Evolutionary conservation across 768 basidiomycete genomes (phyloP).

Genomic region (Boletus rubropictus): DNA sequence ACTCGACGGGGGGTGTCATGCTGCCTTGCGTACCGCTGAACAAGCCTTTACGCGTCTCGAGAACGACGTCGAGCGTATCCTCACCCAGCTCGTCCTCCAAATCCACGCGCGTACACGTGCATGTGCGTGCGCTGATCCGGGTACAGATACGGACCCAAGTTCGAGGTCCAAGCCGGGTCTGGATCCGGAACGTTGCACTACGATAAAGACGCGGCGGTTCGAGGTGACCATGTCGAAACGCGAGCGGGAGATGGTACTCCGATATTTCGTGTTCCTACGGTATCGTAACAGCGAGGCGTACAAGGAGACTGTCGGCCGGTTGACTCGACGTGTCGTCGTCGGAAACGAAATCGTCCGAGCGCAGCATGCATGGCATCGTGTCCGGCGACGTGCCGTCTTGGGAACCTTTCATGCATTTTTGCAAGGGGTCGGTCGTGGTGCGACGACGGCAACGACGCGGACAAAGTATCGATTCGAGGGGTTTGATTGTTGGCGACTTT

Average conservation of each 20-base stretch:
- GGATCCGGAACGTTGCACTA: background rate
- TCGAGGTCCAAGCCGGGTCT: background rate
- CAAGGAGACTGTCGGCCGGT: slow-evolving; percentile 30
- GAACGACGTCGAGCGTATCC: slow-evolving; percentile 34
- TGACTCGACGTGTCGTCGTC: slow-evolving; percentile 23
- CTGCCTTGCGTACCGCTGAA: slow-evolving; percentile 39
- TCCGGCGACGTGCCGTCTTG: slow-evolving; percentile 26
- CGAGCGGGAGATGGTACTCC: slow-evolving; percentile 37
- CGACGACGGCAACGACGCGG: slow-evolving; percentile 1
- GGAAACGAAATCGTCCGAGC: slow-evolving; percentile 18
- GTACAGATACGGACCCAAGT: background rate
- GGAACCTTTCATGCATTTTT: slow-evolving; percentile 28
- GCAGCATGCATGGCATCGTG: slow-evolving; percentile 23
- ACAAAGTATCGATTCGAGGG: slow-evolving; percentile 12
- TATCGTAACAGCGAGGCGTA: slow-evolving; percentile 52
- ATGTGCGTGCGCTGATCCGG: background rate
- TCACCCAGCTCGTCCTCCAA: slow-evolving; percentile 32
- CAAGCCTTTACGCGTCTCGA: slow-evolving; percentile 41
- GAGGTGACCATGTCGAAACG: slow-evolving; percentile 21
- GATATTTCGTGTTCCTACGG: slow-evolving; percentile 51
- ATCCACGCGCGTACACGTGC: slow-evolving; percentile 16
- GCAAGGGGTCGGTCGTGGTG: slow-evolving; percentile 4
- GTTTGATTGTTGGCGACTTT: slow-evolving; percentile 44
- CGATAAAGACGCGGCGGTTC: slow-evolving; percentile 5
- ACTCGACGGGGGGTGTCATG: slow-evolving; percentile 33